A percentile compares a stretch with the other conserved stretches of the same genome.
Conservation (phyloP, 805 yeast genomes). For the Hagleromyces aurorensis region DNA sequence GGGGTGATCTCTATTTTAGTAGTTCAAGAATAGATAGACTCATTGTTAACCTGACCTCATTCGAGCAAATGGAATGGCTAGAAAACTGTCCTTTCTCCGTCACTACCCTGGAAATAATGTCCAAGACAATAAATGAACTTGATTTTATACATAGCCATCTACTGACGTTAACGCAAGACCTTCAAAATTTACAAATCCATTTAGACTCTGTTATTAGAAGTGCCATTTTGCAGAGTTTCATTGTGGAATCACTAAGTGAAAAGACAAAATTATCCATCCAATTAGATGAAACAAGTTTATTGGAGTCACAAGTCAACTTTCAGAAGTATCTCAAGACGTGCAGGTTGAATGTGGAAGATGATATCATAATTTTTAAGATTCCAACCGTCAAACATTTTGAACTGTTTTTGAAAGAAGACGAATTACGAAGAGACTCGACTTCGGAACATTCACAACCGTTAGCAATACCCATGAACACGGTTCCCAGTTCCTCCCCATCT, state of each 20-base stretch:
- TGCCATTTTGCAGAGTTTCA: no score
- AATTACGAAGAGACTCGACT: no score
- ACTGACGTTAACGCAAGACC: no score
- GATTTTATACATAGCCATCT: no score
- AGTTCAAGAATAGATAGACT: conserved; percentile 6
- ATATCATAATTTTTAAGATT: conserved; percentile 7
- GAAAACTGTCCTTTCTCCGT: conserved; percentile 12
- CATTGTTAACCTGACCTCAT: conserved; percentile 8
- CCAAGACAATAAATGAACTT: no score
- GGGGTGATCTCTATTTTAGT: conserved; percentile 13
- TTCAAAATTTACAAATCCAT: no score
- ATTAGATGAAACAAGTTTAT: conserved; percentile 9
- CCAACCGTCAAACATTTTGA: conserved; percentile 9
- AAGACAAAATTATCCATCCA: neutral
- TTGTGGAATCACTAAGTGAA: no score
- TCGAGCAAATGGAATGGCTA: conserved; percentile 19
- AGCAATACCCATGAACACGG: no score
- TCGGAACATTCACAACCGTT: no score
- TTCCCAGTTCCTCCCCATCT: no score
- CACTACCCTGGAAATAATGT: no score
- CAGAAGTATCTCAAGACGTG: conserved; percentile 2
- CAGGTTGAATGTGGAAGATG: conserved; percentile 6
- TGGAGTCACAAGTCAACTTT: conserved; percentile 7
- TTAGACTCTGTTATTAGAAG: no score
- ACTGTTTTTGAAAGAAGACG: conserved; percentile 1